A percentile compares a stretch with the other conserved stretches of the same genome.
Evolutionary conservation across 352 stramenopile species (phyloP).

Genomic region (Stephanocyclus meneghinianus): DNA sequence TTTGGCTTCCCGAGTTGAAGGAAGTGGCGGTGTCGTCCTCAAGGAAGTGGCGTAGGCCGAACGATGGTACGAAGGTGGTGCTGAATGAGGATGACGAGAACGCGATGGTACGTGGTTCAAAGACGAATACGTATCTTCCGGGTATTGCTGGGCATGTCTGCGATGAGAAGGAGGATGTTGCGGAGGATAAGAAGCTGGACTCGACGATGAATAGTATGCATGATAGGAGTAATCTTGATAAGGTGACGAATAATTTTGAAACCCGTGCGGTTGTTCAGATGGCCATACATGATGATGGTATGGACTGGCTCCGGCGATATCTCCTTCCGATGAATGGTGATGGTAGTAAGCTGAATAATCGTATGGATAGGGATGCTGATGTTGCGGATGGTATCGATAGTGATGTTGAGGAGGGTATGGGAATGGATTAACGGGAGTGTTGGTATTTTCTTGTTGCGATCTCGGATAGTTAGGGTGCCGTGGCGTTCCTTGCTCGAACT

Average conservation of each 20-base stretch:
- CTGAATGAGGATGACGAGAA: not conserved
- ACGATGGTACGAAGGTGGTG: conserved; percentile 9
- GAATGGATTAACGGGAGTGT: not conserved
- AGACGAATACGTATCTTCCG: not conserved
- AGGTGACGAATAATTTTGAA: conserved; percentile 4
- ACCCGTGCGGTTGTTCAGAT: not conserved
- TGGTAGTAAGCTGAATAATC: conserved; percentile 22
- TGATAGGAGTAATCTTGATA: conserved; percentile 19
- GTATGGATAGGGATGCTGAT: conserved; percentile 4
- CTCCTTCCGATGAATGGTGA: not conserved
- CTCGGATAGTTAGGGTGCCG: not conserved
- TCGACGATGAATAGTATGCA: conserved; percentile 13
- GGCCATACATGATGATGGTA: not conserved
- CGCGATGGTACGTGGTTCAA: not conserved
- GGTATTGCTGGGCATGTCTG: conserved; percentile 1
- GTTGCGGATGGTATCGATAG: conserved; percentile 7
- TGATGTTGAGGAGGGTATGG: conserved; percentile 17
- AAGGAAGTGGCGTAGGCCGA: not conserved
- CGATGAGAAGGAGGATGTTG: not conserved
- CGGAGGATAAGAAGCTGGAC: conserved; percentile 5
- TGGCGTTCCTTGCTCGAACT: not conserved
- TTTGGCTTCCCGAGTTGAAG: not conserved
- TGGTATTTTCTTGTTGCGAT: not conserved
- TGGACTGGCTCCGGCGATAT: not conserved
- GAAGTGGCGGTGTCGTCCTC: not conserved